Evolutionary conservation across 805 yeast species (phyloP).

Genomic region (Kodamaea nitidulidarum): DNA sequence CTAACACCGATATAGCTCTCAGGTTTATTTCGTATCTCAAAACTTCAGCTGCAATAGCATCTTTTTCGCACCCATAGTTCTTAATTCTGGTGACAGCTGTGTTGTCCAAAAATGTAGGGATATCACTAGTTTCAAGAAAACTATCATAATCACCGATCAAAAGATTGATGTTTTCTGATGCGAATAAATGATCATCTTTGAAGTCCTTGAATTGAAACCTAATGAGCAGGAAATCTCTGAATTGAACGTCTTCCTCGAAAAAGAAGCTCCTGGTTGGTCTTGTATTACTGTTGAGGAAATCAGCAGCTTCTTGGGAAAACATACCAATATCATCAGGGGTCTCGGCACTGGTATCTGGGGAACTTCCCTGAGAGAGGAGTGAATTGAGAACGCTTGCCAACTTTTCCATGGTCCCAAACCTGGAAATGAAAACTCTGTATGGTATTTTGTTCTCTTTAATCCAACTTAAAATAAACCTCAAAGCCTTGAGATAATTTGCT

Average conservation of each 20-base stretch:
- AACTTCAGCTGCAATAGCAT: slow-evolving; percentile 4
- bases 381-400: slow-evolving; percentile 16
- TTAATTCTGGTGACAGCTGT: slow-evolving; percentile 8
- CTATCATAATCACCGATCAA: slow-evolving; percentile 19
- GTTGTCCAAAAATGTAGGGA: slow-evolving; percentile 22
- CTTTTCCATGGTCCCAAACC: slow-evolving; percentile 10
- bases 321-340: slow-evolving; percentile 7
- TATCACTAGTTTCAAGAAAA: slow-evolving; percentile 8
- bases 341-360: slow-evolving; percentile 12
- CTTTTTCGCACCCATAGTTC: background rate
- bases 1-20: slow-evolving; percentile 25
- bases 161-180: slow-evolving; percentile 17
- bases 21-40: slow-evolving; percentile 23
- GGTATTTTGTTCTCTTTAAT: slow-evolving; percentile 43
- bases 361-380: slow-evolving; percentile 12
- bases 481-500: slow-evolving; percentile 14
- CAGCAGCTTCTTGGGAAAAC: slow-evolving; percentile 3
- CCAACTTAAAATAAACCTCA: slow-evolving; percentile 56
- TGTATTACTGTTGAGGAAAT: slow-evolving; percentile 15
- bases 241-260: slow-evolving; percentile 60
- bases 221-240: slow-evolving; percentile 58
- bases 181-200: slow-evolving; percentile 48
- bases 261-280: slow-evolving; percentile 49
- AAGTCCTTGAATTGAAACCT: slow-evolving; percentile 56
- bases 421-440: slow-evolving; percentile 12